Evolutionary conservation across 2,329 filamentous ascomycete species (phyloP).

Genomic region (Immersiporthe knoxdaviesiana): DNA sequence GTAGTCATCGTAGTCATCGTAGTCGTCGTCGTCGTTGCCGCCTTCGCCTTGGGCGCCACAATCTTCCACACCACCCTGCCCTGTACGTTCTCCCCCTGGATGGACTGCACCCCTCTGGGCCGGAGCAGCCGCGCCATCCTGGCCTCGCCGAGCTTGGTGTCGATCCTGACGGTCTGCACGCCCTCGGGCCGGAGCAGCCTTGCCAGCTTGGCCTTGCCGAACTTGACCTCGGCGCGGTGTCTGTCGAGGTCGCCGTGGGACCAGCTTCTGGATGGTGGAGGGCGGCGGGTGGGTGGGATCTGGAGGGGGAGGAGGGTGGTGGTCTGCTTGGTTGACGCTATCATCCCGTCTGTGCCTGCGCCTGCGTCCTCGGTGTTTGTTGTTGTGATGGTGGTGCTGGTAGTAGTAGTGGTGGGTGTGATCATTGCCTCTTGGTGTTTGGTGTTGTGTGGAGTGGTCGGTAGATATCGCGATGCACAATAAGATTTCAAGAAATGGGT

Average conservation of each 20-base stretch:
- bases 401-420: background rate
- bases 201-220: constrained; percentile 9
- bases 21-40: too few species aligned
- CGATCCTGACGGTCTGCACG: constrained; percentile 8
- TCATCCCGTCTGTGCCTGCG: background rate
- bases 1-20: too few species aligned
- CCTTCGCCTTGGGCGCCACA: background rate
- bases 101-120: background rate
- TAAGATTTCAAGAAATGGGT: background rate
- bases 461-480: too few species aligned
- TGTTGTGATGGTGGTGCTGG: too few species aligned
- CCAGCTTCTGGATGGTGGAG: background rate
- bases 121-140: constrained; percentile 12
- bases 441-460: too few species aligned
- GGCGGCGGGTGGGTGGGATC: background rate
- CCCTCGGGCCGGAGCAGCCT: background rate
- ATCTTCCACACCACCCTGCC: constrained; percentile 13
- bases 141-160: constrained; percentile 11
- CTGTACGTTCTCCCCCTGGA: background rate
- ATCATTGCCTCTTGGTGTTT: background rate
- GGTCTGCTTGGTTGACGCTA: background rate
- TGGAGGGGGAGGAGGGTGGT: background rate
- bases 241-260: constrained; percentile 10
- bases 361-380: background rate
- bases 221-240: constrained; percentile 13